Base-by-base conservation (phyloP, 225 moss, liverwort and hornwort species). In the Antitrichia curtipendula region DNA sequence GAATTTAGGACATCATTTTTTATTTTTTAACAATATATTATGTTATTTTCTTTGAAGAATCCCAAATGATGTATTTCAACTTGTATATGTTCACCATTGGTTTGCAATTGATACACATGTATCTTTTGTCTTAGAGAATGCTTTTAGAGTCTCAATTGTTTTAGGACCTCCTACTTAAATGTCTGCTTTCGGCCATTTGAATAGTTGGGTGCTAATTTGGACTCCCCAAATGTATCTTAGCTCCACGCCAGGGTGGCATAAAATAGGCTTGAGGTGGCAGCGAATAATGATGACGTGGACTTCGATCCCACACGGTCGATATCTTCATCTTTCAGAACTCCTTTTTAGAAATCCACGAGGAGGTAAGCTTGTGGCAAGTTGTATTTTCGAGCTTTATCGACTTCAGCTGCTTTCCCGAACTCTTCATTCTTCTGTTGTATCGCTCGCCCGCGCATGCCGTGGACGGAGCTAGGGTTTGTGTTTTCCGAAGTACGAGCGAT, bases 21-120 rank as follows among this genome's bases (percentile, higher is more conserved):
- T 77, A n/a, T 4, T 13, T 14, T 53, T 56, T 50, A 54, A 24
- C 2, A 17, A 13, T 16, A 16, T 14, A 24, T 53, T 6, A 6
- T 56, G 3, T 78, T 56, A 27, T 0, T 17, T 17, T 38, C 38
- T 56, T 57, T 25, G 4, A 78, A 27, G 3, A 20, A 53, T 38
- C 6, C 17, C 7, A 78, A 57, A 40, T 78, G 6, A 24, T 54
- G 3, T 10, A 16, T 53, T 77, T 31, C 3, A 29, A 45, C 8
- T 43, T 8, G 0, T 16, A 7, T 9, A 28, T 27, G 6, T 41
- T 41, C 0, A 27, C 9, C 3, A 27, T 4, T 40, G 1, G 1
- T 25, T 4, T 32, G 5, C 3, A 32, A 32, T 34, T 63, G 32
- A 50, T 50, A 50, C 50, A 50, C 29, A 27, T 16, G 2, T 43